These are phyloP conservation scores for barrel medic (Medicago truncatula) DNA, from an alignment of 306 rosid species.

Conservation along the genomic window DNA sequence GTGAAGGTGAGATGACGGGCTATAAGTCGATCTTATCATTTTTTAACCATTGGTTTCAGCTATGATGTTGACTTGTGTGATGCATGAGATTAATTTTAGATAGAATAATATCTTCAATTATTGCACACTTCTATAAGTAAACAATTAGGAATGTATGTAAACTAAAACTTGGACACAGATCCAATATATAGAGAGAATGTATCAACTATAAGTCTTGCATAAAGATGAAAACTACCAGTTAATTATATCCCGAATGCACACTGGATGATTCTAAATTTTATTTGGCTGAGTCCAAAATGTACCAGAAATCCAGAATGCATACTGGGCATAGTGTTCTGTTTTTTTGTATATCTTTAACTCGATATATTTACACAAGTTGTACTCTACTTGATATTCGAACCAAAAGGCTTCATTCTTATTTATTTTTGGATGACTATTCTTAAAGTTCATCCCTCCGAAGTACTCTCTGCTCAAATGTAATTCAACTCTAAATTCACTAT, in stretches of 20 bases:
- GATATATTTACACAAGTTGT: slow-evolving; percentile 21
- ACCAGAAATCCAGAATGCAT: not conserved
- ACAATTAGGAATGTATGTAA: not conserved
- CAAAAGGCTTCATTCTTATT: slow-evolving; percentile 27
- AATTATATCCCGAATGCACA: slow-evolving; percentile 1
- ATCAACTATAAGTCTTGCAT: not conserved
- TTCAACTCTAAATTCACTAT: slow-evolving; percentile 15
- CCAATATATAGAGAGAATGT: not conserved
- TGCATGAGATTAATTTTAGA: not conserved
- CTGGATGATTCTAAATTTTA: slow-evolving; percentile 12
- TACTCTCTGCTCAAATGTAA: slow-evolving; percentile 26
- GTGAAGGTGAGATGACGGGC: slow-evolving; percentile 62
- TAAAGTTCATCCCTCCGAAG: slow-evolving; percentile 5
- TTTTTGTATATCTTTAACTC: slow-evolving; percentile 20
- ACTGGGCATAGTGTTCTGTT: slow-evolving; percentile 16
- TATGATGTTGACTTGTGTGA: slow-evolving; percentile 3
- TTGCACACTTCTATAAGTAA: not conserved
- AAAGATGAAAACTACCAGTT: not conserved
- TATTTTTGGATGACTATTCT: slow-evolving; percentile 40
- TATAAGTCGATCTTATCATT: slow-evolving; percentile 25
- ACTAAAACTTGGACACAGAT: not conserved
- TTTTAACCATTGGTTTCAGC: slow-evolving; percentile 31
- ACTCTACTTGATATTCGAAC: slow-evolving; percentile 1
- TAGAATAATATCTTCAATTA: slow-evolving; percentile 4
- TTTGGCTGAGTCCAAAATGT: slow-evolving; percentile 21